Percentiles rank a stretch among this genome's conserved stretches.
Evolutionary conservation across 2,329 filamentous ascomycete species (phyloP).

Genomic region (Onygenales sp.): DNA sequence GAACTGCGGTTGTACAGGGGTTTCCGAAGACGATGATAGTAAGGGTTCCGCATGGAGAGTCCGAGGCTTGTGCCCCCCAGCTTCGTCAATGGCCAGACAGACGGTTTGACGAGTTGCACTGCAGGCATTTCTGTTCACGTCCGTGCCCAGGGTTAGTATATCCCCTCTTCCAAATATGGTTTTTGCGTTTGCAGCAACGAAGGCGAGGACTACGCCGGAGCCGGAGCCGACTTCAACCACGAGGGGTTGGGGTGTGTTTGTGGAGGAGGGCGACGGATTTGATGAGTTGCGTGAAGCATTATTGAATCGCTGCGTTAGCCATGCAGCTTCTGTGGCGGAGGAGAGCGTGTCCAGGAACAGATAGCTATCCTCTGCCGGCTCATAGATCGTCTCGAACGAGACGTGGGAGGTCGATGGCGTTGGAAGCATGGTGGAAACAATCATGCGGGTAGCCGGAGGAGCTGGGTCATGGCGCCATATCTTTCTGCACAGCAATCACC

Average conservation of each 20-base stretch:
- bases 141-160: constrained; percentile 65
- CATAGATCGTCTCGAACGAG: constrained; percentile 78
- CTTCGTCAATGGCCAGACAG: constrained; percentile 35
- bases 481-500: neutral
- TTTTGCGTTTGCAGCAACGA: constrained; percentile 65
- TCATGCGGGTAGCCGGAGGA: neutral
- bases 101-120: constrained; percentile 64
- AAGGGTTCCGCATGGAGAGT: constrained; percentile 32
- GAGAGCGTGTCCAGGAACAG: constrained; percentile 88
- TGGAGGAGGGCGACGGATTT: constrained; percentile 1
- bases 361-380: constrained; percentile 93
- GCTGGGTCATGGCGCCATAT: neutral
- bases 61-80: constrained; percentile 10
- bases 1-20: constrained; percentile 38
- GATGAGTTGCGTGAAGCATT: constrained; percentile 7
- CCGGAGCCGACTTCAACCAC: constrained; percentile 83
- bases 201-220: constrained; percentile 88
- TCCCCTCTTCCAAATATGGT: constrained; percentile 62
- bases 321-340: constrained; percentile 55
- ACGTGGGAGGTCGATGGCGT: constrained; percentile 92
- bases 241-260: constrained; percentile 42
- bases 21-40: neutral
- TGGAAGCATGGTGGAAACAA: constrained; percentile 61
- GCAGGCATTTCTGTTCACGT: constrained; percentile 81
- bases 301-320: constrained; percentile 56